A percentile compares a stretch with the other conserved stretches of the same genome.
phyloP scores from a whole-genome alignment of 129 eudicot species.

The Pittosporum tobira region DNA sequence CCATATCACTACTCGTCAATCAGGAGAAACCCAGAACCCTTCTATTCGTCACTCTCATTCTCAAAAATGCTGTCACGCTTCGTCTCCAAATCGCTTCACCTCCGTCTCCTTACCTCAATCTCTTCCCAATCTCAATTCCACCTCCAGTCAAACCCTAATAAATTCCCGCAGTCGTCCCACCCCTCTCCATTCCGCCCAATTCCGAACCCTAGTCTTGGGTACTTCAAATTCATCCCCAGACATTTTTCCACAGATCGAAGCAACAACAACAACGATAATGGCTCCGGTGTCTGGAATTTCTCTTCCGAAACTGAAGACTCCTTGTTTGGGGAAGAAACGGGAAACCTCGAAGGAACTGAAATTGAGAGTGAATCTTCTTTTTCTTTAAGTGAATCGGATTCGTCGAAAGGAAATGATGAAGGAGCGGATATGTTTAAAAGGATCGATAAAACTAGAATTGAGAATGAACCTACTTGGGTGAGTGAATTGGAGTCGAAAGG shows the following conservation, averaged over 20 bases:
- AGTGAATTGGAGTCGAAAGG: slow-evolving; percentile 10
- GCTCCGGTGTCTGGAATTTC: slow-evolving; percentile 39
- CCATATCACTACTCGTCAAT: too few relatives aligned
- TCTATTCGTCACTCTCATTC: neutral
- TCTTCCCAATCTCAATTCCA: slow-evolving; percentile 35
- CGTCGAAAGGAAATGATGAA: too few relatives aligned
- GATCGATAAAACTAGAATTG: too few relatives aligned
- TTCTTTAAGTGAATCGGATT: neutral
- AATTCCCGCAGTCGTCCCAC: slow-evolving; percentile 6
- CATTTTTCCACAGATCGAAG: slow-evolving; percentile 37
- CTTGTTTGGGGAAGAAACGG: slow-evolving; percentile 28
- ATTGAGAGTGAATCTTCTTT: neutral
- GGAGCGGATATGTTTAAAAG: too few relatives aligned
- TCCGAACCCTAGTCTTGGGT: slow-evolving; percentile 30
- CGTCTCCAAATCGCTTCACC: slow-evolving; percentile 41
- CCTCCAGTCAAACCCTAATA: slow-evolving; percentile 20
- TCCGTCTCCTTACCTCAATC: slow-evolving; percentile 38
- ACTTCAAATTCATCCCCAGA: slow-evolving; percentile 13
- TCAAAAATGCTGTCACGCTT: slow-evolving; percentile 60
- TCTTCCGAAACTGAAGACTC: slow-evolving; percentile 29
- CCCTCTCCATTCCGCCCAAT: slow-evolving; percentile 8
- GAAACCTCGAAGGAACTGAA: slow-evolving; percentile 13
- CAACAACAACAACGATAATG: slow-evolving; percentile 9
- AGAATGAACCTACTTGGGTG: neutral
- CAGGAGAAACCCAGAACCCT: neutral